Percentiles rank a stretch among this genome's conserved stretches.
phyloP scores from a whole-genome alignment of 1,284 basidiomycete genomes.

The Fomitopsis palustris region DNA sequence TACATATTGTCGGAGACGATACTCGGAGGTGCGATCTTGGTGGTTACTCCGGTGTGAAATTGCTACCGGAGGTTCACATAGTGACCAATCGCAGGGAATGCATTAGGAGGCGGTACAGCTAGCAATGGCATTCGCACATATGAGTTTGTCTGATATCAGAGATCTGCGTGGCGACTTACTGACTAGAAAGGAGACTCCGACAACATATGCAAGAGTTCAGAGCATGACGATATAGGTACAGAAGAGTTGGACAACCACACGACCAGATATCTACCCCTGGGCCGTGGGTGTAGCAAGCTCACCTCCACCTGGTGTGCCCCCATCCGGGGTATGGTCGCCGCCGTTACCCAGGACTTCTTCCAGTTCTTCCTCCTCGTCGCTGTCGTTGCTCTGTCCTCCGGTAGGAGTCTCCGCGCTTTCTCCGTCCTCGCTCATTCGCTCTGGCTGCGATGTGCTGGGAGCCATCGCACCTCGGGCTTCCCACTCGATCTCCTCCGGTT shows the following conservation, averaged over 20 bases:
- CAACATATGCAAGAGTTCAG: not conserved
- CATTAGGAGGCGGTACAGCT: not conserved
- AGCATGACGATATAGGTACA: not conserved
- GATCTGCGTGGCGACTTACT: not conserved
- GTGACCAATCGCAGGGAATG: not conserved
- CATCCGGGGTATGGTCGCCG: conserved; percentile 25
- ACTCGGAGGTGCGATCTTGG: not conserved
- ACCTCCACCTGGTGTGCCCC: conserved; percentile 12
- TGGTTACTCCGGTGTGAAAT: too few species aligned
- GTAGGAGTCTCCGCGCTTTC: conserved; percentile 29
- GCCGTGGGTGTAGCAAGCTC: not conserved
- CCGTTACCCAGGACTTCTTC: conserved; percentile 34
- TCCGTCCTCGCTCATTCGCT: conserved; percentile 24
- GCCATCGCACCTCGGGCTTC: conserved; percentile 36
- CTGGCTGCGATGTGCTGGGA: conserved; percentile 3
- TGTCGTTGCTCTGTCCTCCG: conserved; percentile 30
- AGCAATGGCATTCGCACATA: not conserved
- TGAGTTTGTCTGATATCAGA: not conserved
- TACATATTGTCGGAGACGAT: too few species aligned
- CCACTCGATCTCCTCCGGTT: conserved; percentile 72
- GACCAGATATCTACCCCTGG: not conserved
- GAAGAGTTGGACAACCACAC: not conserved
- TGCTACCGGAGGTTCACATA: too few species aligned
- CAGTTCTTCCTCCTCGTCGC: conserved; percentile 41
- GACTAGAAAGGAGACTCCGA: not conserved